Conservation (phyloP, 1,284 basidiomycete species). For the Phaffia rhodozyma region DNA sequence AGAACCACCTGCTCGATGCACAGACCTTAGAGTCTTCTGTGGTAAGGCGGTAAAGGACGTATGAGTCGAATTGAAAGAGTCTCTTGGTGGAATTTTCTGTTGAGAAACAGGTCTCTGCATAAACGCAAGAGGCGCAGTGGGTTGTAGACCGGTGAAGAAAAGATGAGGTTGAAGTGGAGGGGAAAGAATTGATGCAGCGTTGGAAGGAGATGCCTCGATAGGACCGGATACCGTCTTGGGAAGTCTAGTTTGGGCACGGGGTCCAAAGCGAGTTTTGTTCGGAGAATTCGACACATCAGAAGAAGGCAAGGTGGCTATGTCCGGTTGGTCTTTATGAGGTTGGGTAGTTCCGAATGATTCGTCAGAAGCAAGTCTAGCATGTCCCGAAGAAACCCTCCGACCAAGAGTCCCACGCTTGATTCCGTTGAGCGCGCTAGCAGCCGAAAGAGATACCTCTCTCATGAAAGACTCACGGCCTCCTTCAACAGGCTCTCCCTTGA, state of each 20-base stretch:
- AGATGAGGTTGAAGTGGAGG: slow-evolving; percentile 5
- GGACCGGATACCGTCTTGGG: not conserved
- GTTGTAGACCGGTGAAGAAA: not conserved
- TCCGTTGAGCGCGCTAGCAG: no score
- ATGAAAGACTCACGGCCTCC: no score
- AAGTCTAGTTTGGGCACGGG: not conserved
- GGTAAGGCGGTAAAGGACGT: no score
- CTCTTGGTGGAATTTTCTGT: not conserved
- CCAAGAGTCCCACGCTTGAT: not conserved
- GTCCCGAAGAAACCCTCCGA: not conserved
- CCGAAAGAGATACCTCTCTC: no score
- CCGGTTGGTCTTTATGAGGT: not conserved
- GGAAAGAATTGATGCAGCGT: not conserved
- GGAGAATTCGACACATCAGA: not conserved
- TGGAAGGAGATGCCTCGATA: not conserved
- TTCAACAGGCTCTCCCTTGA: no score
- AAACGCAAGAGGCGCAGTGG: not conserved
- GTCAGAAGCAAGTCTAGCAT: not conserved
- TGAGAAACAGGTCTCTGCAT: not conserved
- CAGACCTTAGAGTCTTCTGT: no score
- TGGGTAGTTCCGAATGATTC: not conserved
- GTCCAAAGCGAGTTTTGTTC: no score
- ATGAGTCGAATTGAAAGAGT: no score
- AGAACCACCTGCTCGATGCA: no score
- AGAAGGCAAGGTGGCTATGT: not conserved